These are phyloP conservation scores for Hemileccinum rubropunctum DNA, from an alignment of 768 basidiomycete species.

Conservation along the genomic window DNA sequence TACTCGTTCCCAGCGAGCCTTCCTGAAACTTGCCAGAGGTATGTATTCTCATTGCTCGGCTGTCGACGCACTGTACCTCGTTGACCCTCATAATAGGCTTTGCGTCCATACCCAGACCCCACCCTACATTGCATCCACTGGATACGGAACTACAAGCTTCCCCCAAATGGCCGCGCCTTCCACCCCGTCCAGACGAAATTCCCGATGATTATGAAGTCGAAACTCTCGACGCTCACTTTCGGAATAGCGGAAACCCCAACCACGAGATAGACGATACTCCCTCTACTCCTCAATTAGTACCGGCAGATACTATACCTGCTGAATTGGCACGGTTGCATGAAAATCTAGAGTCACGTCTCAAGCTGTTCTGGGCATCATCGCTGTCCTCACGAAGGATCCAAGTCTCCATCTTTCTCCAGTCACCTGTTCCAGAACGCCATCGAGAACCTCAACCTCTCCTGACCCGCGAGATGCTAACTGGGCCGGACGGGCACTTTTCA, in stretches of 20 bases:
- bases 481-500: conserved; percentile 72
- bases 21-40: conserved; percentile 80
- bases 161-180: conserved; percentile 35
- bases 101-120: conserved; percentile 67
- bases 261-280: conserved; percentile 19
- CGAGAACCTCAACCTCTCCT: conserved; percentile 44
- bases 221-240: conserved; percentile 54
- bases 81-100: conserved; percentile 47
- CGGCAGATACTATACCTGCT: conserved; percentile 20
- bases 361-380: conserved; percentile 78
- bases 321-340: conserved; percentile 57
- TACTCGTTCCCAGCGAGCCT: conserved; percentile 72
- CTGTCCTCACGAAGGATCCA: conserved; percentile 61
- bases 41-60: conserved; percentile 1
- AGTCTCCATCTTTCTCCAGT: conserved; percentile 53
- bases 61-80: not conserved
- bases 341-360: conserved; percentile 75
- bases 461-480: conserved; percentile 52
- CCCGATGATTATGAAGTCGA: conserved; percentile 56
- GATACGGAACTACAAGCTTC: conserved; percentile 33
- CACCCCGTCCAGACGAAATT: conserved; percentile 59
- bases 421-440: conserved; percentile 17
- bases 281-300: conserved; percentile 16
- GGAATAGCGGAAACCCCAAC: conserved; percentile 21
- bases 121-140: conserved; percentile 17